phyloP scores from a whole-genome alignment of 116 monocot species.

The Trichopus zeylanicus region DNA sequence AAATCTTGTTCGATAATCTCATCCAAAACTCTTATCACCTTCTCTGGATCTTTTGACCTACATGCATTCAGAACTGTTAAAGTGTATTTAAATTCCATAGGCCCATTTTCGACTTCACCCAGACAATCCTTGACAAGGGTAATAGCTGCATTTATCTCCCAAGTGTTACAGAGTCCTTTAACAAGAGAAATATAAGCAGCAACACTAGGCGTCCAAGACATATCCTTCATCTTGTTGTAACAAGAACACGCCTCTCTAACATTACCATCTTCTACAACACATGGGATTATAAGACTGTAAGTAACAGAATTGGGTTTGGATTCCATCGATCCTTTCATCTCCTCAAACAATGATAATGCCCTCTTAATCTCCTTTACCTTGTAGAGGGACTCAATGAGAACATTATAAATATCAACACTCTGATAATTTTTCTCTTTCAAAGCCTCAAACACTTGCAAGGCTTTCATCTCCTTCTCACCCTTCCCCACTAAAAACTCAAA shows the following conservation, averaged over 20 bases:
- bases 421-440: slow-evolving; percentile 51
- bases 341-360: slow-evolving; percentile 54
- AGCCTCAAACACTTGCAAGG: slow-evolving; percentile 47
- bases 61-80: slow-evolving; percentile 60
- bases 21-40: slow-evolving; percentile 57
- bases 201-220: slow-evolving; percentile 45
- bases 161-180: slow-evolving; percentile 56
- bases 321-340: slow-evolving; percentile 37
- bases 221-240: slow-evolving; percentile 62
- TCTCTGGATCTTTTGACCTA: slow-evolving; percentile 43
- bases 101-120: slow-evolving; percentile 67
- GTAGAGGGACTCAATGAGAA: slow-evolving; percentile 57
- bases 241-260: slow-evolving; percentile 61
- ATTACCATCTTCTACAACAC: slow-evolving; percentile 55
- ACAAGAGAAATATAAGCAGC: slow-evolving; percentile 70
- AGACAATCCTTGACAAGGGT: slow-evolving; percentile 78
- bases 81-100: slow-evolving; percentile 86
- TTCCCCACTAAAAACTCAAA: slow-evolving; percentile 37
- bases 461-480: slow-evolving; percentile 34
- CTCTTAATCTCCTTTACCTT: slow-evolving; percentile 37
- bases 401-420: slow-evolving; percentile 63
- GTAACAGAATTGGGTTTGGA: slow-evolving; percentile 52
- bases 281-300: slow-evolving; percentile 63
- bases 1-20: slow-evolving; percentile 66
- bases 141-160: slow-evolving; percentile 67